These are phyloP conservation scores for Botrytis elliptica DNA, from an alignment of 2,329 filamentous ascomycete species.

Conservation along the genomic window DNA sequence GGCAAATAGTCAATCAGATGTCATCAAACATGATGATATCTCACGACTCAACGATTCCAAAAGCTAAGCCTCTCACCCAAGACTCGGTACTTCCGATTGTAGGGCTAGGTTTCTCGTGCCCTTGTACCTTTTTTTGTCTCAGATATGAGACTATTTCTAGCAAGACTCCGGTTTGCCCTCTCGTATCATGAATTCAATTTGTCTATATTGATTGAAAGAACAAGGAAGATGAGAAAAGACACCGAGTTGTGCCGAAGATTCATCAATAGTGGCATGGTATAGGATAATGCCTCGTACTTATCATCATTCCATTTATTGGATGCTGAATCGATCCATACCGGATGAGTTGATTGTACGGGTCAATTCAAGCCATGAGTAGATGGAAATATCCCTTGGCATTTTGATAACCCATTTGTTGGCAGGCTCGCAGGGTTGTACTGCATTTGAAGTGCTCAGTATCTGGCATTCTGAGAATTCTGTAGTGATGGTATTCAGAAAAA, in stretches of 20 bases:
- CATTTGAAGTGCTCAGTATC: neutral
- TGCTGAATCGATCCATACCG: neutral
- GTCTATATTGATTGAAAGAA: neutral
- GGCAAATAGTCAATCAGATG: neutral
- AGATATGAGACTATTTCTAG: neutral
- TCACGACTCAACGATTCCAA: neutral
- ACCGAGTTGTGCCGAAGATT: conserved; percentile 2
- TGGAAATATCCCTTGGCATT: neutral
- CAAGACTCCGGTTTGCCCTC: neutral
- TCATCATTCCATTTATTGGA: neutral
- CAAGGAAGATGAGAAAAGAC: neutral
- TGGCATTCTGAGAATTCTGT: neutral
- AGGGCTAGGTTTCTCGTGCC: neutral
- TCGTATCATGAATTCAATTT: neutral
- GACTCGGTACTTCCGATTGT: conserved; percentile 6
- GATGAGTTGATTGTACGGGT: neutral
- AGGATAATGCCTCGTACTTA: neutral
- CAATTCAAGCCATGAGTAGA: neutral
- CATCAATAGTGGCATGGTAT: conserved; percentile 12
- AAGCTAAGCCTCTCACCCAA: neutral
- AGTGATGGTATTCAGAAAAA: neutral
- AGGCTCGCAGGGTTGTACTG: neutral
- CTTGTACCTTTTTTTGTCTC: conserved; percentile 5
- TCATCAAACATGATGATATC: neutral
- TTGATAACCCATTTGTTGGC: conserved; percentile 7